Evolutionary conservation across 2,329 filamentous ascomycete species (phyloP), one percentile per base, ranked within the genome.

Genomic region (Stachybotrys elegans): DNA sequence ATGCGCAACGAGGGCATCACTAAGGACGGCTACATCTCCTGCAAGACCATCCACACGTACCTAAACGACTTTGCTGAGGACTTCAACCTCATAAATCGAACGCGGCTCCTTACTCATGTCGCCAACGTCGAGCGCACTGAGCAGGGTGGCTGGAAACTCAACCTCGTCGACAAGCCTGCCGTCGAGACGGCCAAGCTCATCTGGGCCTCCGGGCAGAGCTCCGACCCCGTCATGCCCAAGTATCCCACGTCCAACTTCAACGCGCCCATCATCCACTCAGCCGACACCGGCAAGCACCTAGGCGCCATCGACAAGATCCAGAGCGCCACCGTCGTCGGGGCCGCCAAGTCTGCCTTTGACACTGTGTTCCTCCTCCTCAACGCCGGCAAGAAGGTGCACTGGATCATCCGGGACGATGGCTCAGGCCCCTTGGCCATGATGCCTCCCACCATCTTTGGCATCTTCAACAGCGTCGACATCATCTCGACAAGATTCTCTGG

Each of bases 261-360:
- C 16, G 36, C 44, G 29, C 51, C 54, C 19, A 50, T 59, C 20
- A 57, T 60, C 14, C 62, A 66, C 43, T 61, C 59, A 1, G 39
- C 44, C 11, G 51, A 59, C 3, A 50, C 52, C 4, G 56, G 54
- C 4, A 32, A 37, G 7, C 40, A 53, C 17, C 37, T 39, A 12
- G 20, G 13, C 20, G 21, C 12, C 9, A 22, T 39, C 13, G 37
- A 39, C 20, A 22, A 39, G 20, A 39, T 25, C 11, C 17, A 39
- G 20, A 9, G 20, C 43, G 61, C 50, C 2, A 53, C 54, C 6
- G 62, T 66, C 3, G 45, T 63, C 4, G 62, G 62, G 6, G 59
- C 50, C 1, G 54, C 62, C 4, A 65, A 66, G 48, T 64, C 60
- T 3, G 52, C 60, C 3, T 65, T 57, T 44, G 63, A 66, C 41